phyloP scores from a whole-genome alignment of 768 basidiomycete genomes.

The Infundibulicybe gibba region DNA sequence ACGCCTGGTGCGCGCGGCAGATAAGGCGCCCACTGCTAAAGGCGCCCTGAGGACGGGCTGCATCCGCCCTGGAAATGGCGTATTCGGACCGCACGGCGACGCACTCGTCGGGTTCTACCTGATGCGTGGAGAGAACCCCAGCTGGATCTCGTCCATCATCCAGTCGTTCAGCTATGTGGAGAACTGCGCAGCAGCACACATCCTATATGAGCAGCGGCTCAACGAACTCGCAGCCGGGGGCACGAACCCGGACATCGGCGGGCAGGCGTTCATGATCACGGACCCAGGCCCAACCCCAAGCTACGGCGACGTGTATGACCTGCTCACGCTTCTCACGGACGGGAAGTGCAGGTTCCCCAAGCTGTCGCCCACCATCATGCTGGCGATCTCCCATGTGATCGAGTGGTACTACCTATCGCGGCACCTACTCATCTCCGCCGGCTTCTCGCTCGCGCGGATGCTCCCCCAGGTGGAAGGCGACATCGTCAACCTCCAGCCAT shows the following conservation, averaged over 20 bases:
- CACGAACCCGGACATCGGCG: slow-evolving; percentile 62
- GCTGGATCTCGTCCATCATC: slow-evolving; percentile 55
- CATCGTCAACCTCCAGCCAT: slow-evolving; percentile 53
- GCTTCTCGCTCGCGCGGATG: slow-evolving; percentile 27
- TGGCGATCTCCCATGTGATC: slow-evolving; percentile 56
- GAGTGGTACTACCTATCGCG: slow-evolving; percentile 53
- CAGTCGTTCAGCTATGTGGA: slow-evolving; percentile 74
- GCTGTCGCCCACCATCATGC: slow-evolving; percentile 61
- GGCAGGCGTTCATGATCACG: slow-evolving; percentile 62
- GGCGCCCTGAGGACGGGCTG: slow-evolving; percentile 59
- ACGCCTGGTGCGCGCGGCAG: slow-evolving; percentile 32
- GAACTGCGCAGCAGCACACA: slow-evolving; percentile 69
- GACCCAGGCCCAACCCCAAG: slow-evolving; percentile 64
- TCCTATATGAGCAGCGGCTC: slow-evolving; percentile 71
- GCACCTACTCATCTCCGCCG: slow-evolving; percentile 28
- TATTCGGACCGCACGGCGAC: slow-evolving; percentile 76
- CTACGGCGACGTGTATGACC: slow-evolving; percentile 59
- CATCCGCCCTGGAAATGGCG: slow-evolving; percentile 74
- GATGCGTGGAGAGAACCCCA: slow-evolving; percentile 52
- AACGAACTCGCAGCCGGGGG: slow-evolving; percentile 38
- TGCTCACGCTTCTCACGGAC: slow-evolving; percentile 51
- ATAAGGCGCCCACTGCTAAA: slow-evolving; percentile 23
- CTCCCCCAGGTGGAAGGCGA: slow-evolving; percentile 47
- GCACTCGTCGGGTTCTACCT: slow-evolving; percentile 64
- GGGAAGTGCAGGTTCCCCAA: slow-evolving; percentile 52